Evolutionary conservation across 495 filamentous ascomycete species (phyloP), one percentile per base, ranked within the genome.

Genomic region (Apodospora peruviana): DNA sequence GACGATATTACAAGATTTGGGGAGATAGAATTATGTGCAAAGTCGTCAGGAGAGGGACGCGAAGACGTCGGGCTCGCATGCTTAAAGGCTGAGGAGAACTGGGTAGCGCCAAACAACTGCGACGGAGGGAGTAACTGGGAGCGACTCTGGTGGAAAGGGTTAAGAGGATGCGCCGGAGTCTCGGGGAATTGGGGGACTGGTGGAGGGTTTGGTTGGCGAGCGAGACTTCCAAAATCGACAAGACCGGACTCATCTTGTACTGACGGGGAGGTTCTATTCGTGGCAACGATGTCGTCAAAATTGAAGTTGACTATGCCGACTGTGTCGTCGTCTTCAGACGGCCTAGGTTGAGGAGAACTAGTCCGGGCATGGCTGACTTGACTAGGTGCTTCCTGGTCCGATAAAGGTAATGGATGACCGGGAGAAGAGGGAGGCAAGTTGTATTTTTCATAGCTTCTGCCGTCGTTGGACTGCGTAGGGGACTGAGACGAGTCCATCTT

Each of bases 51-150:
- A 0, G 73, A 77, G 0, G 73, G 73, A 2, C 73, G 67, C 2
- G 73, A 77, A 3, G 72, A 75, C 14, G 73, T 75, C 12, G 73
- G 73, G 48, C 73, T 77, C 23, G 53, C 57, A 21, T 59, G 52
- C 40, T 68, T 72, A 11, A 68, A 40, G 10, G 62, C 65, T 8
- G 72, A 74, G 20, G 71, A 70, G 24, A 62, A 68, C 46, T 72
- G 73, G 0, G 73, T 76, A 22, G 65, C 61, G 5, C 52, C 57
- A 43, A 77, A 77, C 16, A 77, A 50, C 51, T 75, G 72, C 12
- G 72, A 74, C 14, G 65, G 55, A 1, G 61, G 54, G 18, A 77
- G 61, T 10, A 76, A 44, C 4, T 67, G 58, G 5, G 60, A 60
- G 7, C 53, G 61, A 17, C 57, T 52, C 27, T 69, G 50, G 17